phyloP scores from a whole-genome alignment of 169 alveolate species.

The Blepharisma undulans region DNA sequence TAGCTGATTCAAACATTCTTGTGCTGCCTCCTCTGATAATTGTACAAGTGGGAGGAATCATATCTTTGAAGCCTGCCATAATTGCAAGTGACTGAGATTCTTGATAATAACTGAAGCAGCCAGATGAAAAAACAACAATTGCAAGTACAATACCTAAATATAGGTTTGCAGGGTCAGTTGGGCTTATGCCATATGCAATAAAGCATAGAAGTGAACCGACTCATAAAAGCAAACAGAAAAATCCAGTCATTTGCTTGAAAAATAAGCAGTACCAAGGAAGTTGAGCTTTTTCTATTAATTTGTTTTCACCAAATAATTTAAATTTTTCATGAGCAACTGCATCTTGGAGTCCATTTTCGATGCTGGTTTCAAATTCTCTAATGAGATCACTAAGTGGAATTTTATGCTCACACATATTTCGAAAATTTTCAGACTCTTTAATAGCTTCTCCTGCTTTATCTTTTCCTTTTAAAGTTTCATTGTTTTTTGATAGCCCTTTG shows the following conservation, averaged over 20 bases:
- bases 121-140: slow-evolving; percentile 68
- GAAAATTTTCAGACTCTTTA: background rate
- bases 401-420: background rate
- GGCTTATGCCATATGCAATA: slow-evolving; percentile 69
- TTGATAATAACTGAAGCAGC: slow-evolving; percentile 66
- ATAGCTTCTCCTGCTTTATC: background rate
- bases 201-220: slow-evolving; percentile 80
- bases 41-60: slow-evolving; percentile 66
- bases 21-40: slow-evolving; percentile 74
- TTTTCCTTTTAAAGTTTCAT: background rate
- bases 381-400: background rate
- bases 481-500: background rate
- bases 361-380: background rate
- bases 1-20: slow-evolving; percentile 51
- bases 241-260: slow-evolving; percentile 72
- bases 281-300: slow-evolving; percentile 74
- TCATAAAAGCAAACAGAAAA: slow-evolving; percentile 82
- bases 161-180: slow-evolving; percentile 71
- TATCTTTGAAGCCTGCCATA: slow-evolving; percentile 80
- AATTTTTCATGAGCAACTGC: background rate
- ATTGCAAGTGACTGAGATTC: slow-evolving; percentile 68
- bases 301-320: slow-evolving; percentile 72
- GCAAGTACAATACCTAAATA: slow-evolving; percentile 80
- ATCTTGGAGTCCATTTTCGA: background rate
- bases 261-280: slow-evolving; percentile 46